These are phyloP conservation scores for Phytophthora colocasiae DNA, from an alignment of 352 stramenopile species.

Conservation along the genomic window DNA sequence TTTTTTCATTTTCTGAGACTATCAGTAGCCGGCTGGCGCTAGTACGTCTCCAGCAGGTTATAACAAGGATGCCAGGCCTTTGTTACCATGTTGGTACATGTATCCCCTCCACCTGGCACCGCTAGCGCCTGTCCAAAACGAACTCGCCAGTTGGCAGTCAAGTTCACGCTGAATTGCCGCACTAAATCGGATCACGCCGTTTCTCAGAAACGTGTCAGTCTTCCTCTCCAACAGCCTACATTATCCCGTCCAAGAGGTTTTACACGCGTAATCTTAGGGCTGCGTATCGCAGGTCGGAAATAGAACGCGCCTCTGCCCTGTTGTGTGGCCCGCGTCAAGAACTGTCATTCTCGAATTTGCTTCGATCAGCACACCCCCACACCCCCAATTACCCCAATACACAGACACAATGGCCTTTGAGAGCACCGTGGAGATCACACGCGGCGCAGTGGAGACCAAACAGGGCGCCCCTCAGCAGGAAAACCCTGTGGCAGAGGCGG, in stretches of 20 bases:
- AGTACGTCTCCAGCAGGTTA: neutral
- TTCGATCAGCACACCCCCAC: slow-evolving; percentile 10
- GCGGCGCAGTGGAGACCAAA: slow-evolving; percentile 48
- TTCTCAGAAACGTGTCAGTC: slow-evolving; percentile 24
- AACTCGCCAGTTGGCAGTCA: neutral
- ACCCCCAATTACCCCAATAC: neutral
- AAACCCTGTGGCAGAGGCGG: slow-evolving; percentile 43
- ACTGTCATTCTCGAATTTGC: slow-evolving; percentile 51
- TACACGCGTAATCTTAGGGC: slow-evolving; percentile 17
- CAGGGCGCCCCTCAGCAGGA: slow-evolving; percentile 41
- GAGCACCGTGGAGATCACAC: slow-evolving; percentile 59
- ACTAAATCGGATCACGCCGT: slow-evolving; percentile 3
- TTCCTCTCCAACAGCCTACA: neutral
- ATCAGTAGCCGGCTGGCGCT: neutral
- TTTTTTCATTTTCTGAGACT: slow-evolving; percentile 12
- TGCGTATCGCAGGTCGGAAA: slow-evolving; percentile 24
- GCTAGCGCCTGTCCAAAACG: slow-evolving; percentile 19
- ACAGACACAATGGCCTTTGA: slow-evolving; percentile 53
- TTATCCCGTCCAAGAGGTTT: neutral
- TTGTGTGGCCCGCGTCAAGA: slow-evolving; percentile 2
- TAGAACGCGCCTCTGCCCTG: slow-evolving; percentile 16
- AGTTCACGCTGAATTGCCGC: too few relatives aligned
- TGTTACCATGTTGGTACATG: too few relatives aligned
- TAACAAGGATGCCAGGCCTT: slow-evolving; percentile 1
- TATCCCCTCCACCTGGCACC: neutral